Evolutionary conservation across 768 basidiomycete genomes (phyloP), one percentile per base, ranked within the genome.

Genomic region (Trametes cinnabarina): DNA sequence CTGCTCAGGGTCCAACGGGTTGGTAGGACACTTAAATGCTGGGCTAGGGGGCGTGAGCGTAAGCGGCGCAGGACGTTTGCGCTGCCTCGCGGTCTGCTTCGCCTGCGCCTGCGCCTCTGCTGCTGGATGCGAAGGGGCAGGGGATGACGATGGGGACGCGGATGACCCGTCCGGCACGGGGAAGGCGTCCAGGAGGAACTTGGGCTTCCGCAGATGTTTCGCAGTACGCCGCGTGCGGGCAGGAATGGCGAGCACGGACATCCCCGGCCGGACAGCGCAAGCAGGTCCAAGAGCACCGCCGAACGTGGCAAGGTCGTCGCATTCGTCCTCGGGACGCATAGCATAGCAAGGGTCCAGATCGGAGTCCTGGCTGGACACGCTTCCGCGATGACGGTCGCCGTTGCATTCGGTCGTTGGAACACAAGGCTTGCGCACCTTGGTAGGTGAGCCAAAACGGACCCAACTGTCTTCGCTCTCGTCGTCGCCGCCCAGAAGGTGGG

Each of bases 301-400:
- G 51, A 75, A 75, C 15, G 64, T 62, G 11, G 70, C 71, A 17
- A 75, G 69, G 50, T 73, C 73, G 50, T 79, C 76, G 23, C 55
- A 57, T 3, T 72, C 62, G 23, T 74, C 72, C 6, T 73, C 63
- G 7, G 74, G 69, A 40, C 77, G 74, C 60, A 85, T 73, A 30
- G 82, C 68, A 61, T 79, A 78, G 15, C 71, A 72, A 4, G 80
- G 77, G 51, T 83, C 80, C 41, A 85, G 70, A 48, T 82, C 81
- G 2, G 83, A 86, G 65, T 80, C 77, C 40, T 77, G 74, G 9
- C 81, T 79, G 0, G 83, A 83, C 3, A 78, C 63, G 52, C 78
- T 80, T 6, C 71, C 78, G 10, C 79, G 76, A 46, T 78, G 74
- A 48, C 73, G 69, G 6, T 74, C 75, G 22, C 42, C 44, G 26